Evolutionary conservation across 352 stramenopile genomes (phyloP).

Genomic region (Blastocystis sp.): DNA sequence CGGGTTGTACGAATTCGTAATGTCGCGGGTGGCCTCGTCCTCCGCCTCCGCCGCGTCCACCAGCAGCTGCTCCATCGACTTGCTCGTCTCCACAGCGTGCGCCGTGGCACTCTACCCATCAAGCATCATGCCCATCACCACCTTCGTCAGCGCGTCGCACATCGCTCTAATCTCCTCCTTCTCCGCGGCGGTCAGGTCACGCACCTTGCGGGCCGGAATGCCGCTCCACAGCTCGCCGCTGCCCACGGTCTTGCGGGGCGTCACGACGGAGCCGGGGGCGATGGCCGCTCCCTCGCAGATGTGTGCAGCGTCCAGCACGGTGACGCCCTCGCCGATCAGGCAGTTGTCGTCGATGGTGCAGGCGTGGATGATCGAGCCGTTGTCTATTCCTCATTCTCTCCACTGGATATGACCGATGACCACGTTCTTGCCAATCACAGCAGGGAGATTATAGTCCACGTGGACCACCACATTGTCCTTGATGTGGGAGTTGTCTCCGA

Average conservation of each 20-base stretch:
- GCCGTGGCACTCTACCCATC: conserved; percentile 28
- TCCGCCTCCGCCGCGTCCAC: conserved; percentile 53
- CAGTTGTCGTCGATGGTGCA: conserved; percentile 70
- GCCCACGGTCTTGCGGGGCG: conserved; percentile 62
- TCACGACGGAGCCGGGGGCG: conserved; percentile 62
- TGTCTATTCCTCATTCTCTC: neutral
- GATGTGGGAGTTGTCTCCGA: conserved; percentile 59
- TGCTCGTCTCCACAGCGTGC: conserved; percentile 38
- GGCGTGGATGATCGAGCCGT: conserved; percentile 60
- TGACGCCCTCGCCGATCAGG: conserved; percentile 60
- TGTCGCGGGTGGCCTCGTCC: conserved; percentile 43
- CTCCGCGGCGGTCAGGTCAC: conserved; percentile 49
- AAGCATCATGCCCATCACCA: neutral
- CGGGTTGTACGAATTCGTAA: conserved; percentile 45
- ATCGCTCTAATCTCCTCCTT: conserved; percentile 61
- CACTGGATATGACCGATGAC: conserved; percentile 35
- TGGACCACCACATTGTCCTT: conserved; percentile 68
- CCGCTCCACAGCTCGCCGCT: conserved; percentile 58
- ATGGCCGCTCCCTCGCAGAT: conserved; percentile 61
- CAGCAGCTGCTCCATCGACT: conserved; percentile 44
- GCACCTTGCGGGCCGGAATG: conserved; percentile 61
- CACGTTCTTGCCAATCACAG: conserved; percentile 58
- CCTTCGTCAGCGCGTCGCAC: conserved; percentile 25
- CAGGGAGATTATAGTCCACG: conserved; percentile 45
- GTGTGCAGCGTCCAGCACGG: conserved; percentile 57